Base-by-base conservation (phyloP, 2,329 filamentous ascomycete species). In the Tricladium varicosporioides region DNA sequence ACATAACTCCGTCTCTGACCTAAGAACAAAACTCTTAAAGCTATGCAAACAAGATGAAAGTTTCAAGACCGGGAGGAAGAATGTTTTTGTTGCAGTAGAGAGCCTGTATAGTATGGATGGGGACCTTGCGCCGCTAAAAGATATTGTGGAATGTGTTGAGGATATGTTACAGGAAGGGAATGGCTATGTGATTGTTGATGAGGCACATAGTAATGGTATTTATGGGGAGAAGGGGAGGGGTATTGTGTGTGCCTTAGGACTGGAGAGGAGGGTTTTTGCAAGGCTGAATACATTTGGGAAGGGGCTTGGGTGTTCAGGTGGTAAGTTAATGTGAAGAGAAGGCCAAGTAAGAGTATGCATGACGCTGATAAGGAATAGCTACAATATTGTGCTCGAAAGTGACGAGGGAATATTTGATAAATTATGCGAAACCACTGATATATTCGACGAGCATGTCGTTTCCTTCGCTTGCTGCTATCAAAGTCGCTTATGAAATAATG, bases 271-370 rank as follows among this genome's bases (percentile, higher is more conserved):
- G 76, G 11, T 78, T 80, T 62, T 79, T 80, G 40, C 73, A 78
- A 32, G 67, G 73, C 32, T 82, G 5, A 79, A 83, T 62, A 80
- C 78, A 0, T 83, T 76, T 68, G 76, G 78, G 11, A 84, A 85
- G 64, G 78, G 79, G 0, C 59, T 84, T 22, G 79, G 72, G 0
- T 66, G 67, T 14, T 69, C 65, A 44, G 75, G 75, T 63, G 70
- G 68, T 62, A 49, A 50, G 63, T 49, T n/a, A n/a, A n/a, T n/a
- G n/a, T n/a, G n/a, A n/a, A n/a, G n/a, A n/a, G n/a, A n/a, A n/a
- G n/a, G n/a, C n/a, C n/a, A n/a, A n/a, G n/a, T n/a, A n/a, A n/a
- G n/a, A n/a, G n/a, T n/a, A n/a, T n/a, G n/a, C n/a, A n/a, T n/a
- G n/a, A n/a, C 43, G 72, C 75, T 14, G 57, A 67, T 1, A 68